Base-by-base conservation (phyloP, 1,139 yeast species). In the Saccharomyces hybrid region DNA sequence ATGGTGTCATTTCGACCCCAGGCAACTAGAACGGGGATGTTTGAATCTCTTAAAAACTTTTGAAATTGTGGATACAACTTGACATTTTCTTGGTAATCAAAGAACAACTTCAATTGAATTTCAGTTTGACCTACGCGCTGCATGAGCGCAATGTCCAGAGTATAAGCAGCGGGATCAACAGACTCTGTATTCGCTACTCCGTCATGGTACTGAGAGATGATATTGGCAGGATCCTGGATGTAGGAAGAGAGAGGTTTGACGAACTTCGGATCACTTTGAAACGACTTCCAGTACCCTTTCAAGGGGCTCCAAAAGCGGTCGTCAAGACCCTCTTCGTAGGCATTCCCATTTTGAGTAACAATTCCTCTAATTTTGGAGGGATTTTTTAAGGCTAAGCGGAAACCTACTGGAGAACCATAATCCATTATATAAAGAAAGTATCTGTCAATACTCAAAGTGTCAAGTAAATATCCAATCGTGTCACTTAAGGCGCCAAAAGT, bases 1-100 rank as follows among this genome's bases (percentile, higher is more conserved):
- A 74, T 70, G 19, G 49, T 49, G 57, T 76, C 80, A 52, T 75
- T 73, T 51, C 70, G 67, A n/a, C 79, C 80, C 80, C 80, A 76
- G 23, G 64, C 60, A 3, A 70, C 70, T 47, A 76, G 64, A 16
- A 75, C 63, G 3, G 79, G 79, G n/a, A 74, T 66, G 48, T 71
- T 60, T 1, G 73, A 57, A 3, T 60, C 54, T 51, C 73, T 65
- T 52, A 77, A 68, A 55, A 60, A 74, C 48, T 70, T 52, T 32
- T 76, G 79, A 59, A 75, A 72, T 49, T 66, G 23, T 19, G 23
- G 23, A 3, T 76, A 75, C 52, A 70, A 53, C 14, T 54, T 57
- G 25, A 74, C 62, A 53, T 76, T 76, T 23, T 55, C 67, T 48
- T 66, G 57, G 59, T 77, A 77, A 55, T 76, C 78, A 52, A 63